A percentile compares a stretch with the other conserved stretches of the same genome.
Evolutionary conservation across 495 filamentous ascomycete genomes (phyloP).

Genomic region (Aspergillus taichungensis): DNA sequence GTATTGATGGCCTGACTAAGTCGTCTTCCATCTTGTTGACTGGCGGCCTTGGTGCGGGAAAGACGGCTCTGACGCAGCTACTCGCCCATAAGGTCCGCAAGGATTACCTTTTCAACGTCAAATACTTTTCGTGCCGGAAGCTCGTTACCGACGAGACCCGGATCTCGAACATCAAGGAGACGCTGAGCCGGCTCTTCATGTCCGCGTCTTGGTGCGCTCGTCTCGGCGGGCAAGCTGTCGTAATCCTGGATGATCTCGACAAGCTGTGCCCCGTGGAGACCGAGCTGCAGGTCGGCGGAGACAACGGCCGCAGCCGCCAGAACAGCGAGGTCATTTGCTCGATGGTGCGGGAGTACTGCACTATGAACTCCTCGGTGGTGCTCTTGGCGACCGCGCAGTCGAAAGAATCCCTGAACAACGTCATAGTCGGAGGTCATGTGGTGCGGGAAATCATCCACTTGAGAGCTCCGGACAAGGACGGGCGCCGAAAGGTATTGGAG

Average conservation of each 20-base stretch:
- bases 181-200: conserved; percentile 72
- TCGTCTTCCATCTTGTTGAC: conserved; percentile 83
- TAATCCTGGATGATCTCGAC: conserved; percentile 90
- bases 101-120: conserved; percentile 62
- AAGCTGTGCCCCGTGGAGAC: conserved; percentile 86
- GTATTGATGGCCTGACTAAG: conserved; percentile 64
- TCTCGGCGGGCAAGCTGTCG: conserved; percentile 68
- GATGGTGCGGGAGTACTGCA: conserved; percentile 73
- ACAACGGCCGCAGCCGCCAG: conserved; percentile 85
- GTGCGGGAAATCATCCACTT: conserved; percentile 76
- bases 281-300: conserved; percentile 81
- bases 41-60: conserved; percentile 82
- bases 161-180: conserved; percentile 84
- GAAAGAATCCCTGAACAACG: conserved; percentile 78
- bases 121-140: conserved; percentile 74
- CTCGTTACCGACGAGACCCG: conserved; percentile 82
- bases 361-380: conserved; percentile 65
- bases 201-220: conserved; percentile 81
- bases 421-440: conserved; percentile 71
- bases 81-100: conserved; percentile 57
- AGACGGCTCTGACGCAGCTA: conserved; percentile 62
- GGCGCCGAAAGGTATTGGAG: conserved; percentile 72
- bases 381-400: conserved; percentile 85
- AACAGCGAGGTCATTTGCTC: conserved; percentile 83
- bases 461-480: conserved; percentile 86